Base-by-base conservation (phyloP, 352 stramenopile genomes). In the Blastocystis sp. region DNA sequence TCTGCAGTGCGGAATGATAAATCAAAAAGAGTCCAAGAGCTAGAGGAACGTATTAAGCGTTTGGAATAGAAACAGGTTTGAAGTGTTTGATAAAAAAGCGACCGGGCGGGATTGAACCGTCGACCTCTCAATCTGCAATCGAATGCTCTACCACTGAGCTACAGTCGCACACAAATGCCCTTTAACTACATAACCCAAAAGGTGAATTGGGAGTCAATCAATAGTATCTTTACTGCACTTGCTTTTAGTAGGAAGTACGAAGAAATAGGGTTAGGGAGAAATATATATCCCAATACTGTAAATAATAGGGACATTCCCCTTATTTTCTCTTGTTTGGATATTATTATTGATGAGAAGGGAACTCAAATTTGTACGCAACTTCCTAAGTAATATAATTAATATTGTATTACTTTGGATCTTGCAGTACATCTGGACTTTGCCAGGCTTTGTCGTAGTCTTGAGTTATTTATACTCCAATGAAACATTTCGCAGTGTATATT, bases 381-480 rank as follows among this genome's bases (percentile, higher is more conserved):
- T 68, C 54, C 45, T 85, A n/a, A 85, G 73, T 45, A 85, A 85
- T 43, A 66, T 62, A 66, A 85, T 85, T 53, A 85, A 85, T 45
- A 85, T 85, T 30, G 39, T 85, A 43, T 30, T 85, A 69, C 73
- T 85, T 5, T 85, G 73, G 73, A 68, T 85, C 53, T 68, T 85
- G 26, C 73, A 85, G 73, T 85, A 85, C 53, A 68, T 85, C 26
- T 85, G 73, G 73, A 85, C 73, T 39, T 66, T 85, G 41, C 73
- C 73, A 30, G 73, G 73, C 3, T 85, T 85, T 68, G 73, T 85
- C 11, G 73, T 85, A n/a, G 53, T 85, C n/a, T 26, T 85, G 50
- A 85, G 73, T 50, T 85, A 85, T 65, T 85, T 85, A 37, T 85
- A 85, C 26, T 85, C 73, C 24, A 85, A 85, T 45, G 11, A 85